Conservation (phyloP, 371 early-diverging fungal genomes). For the Circinella minor region DNA sequence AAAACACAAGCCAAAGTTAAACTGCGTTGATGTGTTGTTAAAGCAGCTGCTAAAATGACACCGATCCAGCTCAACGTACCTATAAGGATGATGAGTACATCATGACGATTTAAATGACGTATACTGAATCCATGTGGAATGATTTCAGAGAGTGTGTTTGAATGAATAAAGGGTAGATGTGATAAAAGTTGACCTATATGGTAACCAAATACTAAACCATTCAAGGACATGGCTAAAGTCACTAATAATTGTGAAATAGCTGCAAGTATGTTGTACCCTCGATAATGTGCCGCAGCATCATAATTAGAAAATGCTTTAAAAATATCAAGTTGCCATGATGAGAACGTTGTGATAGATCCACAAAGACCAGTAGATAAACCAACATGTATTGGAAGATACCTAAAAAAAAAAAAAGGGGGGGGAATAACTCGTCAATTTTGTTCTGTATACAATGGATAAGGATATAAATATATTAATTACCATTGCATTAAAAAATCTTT, state of each 20-base stretch:
- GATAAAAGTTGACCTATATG: constrained; percentile 35
- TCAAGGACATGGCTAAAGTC: constrained; percentile 52
- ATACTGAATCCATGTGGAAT: constrained; percentile 29
- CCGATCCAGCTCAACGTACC: constrained; percentile 46
- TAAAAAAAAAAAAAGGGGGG: constrained; percentile 15
- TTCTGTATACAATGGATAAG: background rate
- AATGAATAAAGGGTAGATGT: background rate
- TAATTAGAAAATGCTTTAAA: constrained; percentile 61
- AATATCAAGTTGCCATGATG: constrained; percentile 76
- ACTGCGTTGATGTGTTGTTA: constrained; percentile 35
- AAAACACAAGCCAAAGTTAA: constrained; percentile 56
- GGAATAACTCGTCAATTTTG: no score
- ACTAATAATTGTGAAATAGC: constrained; percentile 48
- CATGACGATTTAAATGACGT: constrained; percentile 1
- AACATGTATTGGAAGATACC: constrained; percentile 59
- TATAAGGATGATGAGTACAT: constrained; percentile 17
- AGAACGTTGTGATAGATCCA: constrained; percentile 88
- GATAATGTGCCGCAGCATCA: constrained; percentile 25
- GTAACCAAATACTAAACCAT: constrained; percentile 51
- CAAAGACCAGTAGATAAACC: constrained; percentile 81
- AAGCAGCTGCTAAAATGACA: constrained; percentile 42
- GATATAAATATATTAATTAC: background rate
- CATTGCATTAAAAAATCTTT: constrained; percentile 25
- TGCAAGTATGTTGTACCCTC: constrained; percentile 49
- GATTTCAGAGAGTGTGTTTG: constrained; percentile 9